Conservation (phyloP, 192 early-diverging fungal species). For the Backusella macrospora region DNA sequence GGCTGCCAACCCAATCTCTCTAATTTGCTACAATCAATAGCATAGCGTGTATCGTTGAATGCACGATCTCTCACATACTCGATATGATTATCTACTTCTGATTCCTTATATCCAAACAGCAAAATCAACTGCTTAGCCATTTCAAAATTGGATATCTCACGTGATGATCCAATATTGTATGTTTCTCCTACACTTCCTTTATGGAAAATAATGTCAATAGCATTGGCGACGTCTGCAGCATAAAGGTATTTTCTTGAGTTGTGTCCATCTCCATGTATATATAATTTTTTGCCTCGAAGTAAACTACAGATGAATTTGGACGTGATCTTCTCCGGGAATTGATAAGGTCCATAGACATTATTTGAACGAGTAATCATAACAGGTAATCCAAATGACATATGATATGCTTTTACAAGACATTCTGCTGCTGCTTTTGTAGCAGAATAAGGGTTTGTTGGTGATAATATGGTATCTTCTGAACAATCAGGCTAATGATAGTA, state of each 20-base stretch:
- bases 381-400: conserved; percentile 77
- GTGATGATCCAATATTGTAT: conserved; percentile 77
- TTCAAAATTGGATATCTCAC: conserved; percentile 71
- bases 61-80: conserved; percentile 76
- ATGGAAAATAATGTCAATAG: conserved; percentile 71
- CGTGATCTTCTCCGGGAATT: conserved; percentile 87
- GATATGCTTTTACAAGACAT: conserved; percentile 72
- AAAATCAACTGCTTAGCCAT: conserved; percentile 61
- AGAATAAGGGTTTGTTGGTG: conserved; percentile 80
- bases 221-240: conserved; percentile 69
- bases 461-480: conserved; percentile 64
- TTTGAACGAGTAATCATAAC: conserved; percentile 80
- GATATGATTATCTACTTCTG: conserved; percentile 49
- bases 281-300: conserved; percentile 56
- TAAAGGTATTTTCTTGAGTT: conserved; percentile 79
- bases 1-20: conserved; percentile 69
- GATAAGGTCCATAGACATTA: conserved; percentile 81
- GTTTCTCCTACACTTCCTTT: conserved; percentile 70
- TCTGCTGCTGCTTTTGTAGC: conserved; percentile 89
- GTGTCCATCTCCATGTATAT: conserved; percentile 76
- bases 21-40: conserved; percentile 73
- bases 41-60: conserved; percentile 79
- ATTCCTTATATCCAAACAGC: conserved; percentile 47
- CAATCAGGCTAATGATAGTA: conserved; percentile 54
- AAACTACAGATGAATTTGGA: conserved; percentile 79